Base-by-base conservation (phyloP, 2,329 filamentous ascomycete species). In the Xylariaceae sp. region DNA sequence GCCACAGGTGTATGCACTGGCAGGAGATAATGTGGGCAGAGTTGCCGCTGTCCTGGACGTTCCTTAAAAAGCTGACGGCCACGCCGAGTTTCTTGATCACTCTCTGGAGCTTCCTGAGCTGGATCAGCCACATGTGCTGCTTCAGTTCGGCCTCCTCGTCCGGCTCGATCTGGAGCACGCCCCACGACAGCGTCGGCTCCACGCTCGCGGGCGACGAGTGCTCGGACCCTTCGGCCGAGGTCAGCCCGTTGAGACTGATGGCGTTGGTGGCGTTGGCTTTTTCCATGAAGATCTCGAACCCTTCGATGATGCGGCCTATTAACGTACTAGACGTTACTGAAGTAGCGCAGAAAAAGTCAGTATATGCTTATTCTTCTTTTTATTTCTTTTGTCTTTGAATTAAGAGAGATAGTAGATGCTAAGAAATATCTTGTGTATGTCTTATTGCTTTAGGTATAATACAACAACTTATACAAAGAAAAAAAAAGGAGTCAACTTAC, bases 71-170 rank as follows among this genome's bases (percentile, higher is more conserved):
- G 17, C 18, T 23, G 4, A 47, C 50, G n/a, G 49, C 39, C 11
- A 44, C 39, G 10, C 50, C 30, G 11, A 58, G 15, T 42, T 51
- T 48, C 17, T 53, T 53, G n/a, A 53, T 45, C 8, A 58, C 56
- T 18, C 18, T 18, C 35, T 49, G 56, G 8, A 54, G 39, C 15
- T 54, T 54, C 17, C 39, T 30, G 9, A 53, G 34, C 42, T 58
- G 56, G 34, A 58, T 53, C 39, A 52, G 50, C 50, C 50, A 53
- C 34, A 58, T 17, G 50, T 58, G 56, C 6, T 53, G 49, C n/a
- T 48, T 58, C 15, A 58, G 15, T 15, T 53, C 49, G 34, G 30
- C 56, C 30, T 58, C 56, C 13, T 53, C 51, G 30, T 53, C 51
- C 3, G 37, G 50, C 17, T 58, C 56, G 30, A 58, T 58, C 35